A percentile compares a stretch with the other conserved stretches of the same genome.
Evolutionary conservation across 768 basidiomycete genomes (phyloP).

Genomic region (Calocybe gangraenosa): DNA sequence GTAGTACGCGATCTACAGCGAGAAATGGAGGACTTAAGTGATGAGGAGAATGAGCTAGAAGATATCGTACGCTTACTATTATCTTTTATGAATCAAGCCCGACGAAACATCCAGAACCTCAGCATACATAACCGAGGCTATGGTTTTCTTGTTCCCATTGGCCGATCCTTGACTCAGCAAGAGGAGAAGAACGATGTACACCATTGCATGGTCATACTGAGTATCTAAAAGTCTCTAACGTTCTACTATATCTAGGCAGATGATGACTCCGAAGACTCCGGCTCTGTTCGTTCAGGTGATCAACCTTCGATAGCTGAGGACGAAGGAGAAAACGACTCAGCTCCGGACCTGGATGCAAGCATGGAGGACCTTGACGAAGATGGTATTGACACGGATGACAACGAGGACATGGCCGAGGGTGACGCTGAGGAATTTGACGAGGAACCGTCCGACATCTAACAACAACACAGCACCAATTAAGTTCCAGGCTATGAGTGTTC

Average conservation of each 20-base stretch:
- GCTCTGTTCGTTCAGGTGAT: conserved; percentile 36
- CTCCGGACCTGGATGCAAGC: conserved; percentile 56
- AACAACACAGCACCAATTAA: too few species aligned
- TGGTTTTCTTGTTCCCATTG: conserved; percentile 68
- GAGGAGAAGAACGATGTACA: conserved; percentile 83
- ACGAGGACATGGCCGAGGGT: conserved; percentile 38
- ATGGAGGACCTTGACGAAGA: conserved; percentile 56
- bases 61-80: conserved; percentile 43
- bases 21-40: conserved; percentile 81
- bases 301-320: conserved; percentile 42
- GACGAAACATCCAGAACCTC: conserved; percentile 37
- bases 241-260: conserved; percentile 30
- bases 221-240: too few species aligned
- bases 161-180: conserved; percentile 65
- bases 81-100: conserved; percentile 7
- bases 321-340: conserved; percentile 46
- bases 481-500: too few species aligned
- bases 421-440: conserved; percentile 54
- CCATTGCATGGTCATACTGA: too few species aligned
- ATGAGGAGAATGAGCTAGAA: conserved; percentile 81
- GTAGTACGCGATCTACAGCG: conserved; percentile 62
- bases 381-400: conserved; percentile 39
- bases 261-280: conserved; percentile 46
- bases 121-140: conserved; percentile 64
- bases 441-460: conserved; percentile 33